phyloP scores from a whole-genome alignment of 2,329 filamentous ascomycete species.

The Aureobasidium subglaciale region DNA sequence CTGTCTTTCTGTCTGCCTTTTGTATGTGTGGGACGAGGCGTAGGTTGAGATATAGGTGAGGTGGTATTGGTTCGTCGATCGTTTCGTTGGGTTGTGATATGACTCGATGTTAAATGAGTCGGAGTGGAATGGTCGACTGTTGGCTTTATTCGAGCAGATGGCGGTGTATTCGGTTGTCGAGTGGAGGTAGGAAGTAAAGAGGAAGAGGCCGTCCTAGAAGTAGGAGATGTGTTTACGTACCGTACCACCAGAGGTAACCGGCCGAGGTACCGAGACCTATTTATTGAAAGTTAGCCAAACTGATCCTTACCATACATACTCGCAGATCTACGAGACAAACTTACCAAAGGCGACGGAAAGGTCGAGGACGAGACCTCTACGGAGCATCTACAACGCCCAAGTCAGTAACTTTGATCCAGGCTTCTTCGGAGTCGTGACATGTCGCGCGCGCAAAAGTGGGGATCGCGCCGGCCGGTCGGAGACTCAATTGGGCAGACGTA shows the following conservation, averaged over 20 bases:
- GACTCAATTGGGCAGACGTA: conserved; percentile 28
- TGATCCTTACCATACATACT: background rate
- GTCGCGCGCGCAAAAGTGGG: background rate
- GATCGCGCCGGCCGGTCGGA: background rate
- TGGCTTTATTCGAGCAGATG: too few species aligned
- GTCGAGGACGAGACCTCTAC: conserved; percentile 58
- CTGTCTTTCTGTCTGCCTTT: background rate
- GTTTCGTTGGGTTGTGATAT: background rate
- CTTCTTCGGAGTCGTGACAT: background rate
- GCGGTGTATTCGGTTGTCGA: too few species aligned
- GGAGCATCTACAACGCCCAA: conserved; percentile 50
- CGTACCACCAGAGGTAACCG: conserved; percentile 64
- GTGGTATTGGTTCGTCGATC: background rate
- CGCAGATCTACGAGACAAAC: conserved; percentile 25
- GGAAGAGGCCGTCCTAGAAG: background rate
- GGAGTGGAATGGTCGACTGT: too few species aligned
- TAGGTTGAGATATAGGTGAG: background rate
- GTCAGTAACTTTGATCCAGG: background rate
- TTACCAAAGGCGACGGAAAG: conserved; percentile 59
- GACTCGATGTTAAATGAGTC: too few species aligned
- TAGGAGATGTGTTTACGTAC: conserved; percentile 33
- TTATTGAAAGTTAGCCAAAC: background rate
- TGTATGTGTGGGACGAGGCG: background rate
- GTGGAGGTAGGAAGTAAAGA: background rate
- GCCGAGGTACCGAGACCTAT: conserved; percentile 54